These are phyloP conservation scores for Clavispora carvajalis DNA, from an alignment of 805 yeast genomes.

Conservation along the genomic window DNA sequence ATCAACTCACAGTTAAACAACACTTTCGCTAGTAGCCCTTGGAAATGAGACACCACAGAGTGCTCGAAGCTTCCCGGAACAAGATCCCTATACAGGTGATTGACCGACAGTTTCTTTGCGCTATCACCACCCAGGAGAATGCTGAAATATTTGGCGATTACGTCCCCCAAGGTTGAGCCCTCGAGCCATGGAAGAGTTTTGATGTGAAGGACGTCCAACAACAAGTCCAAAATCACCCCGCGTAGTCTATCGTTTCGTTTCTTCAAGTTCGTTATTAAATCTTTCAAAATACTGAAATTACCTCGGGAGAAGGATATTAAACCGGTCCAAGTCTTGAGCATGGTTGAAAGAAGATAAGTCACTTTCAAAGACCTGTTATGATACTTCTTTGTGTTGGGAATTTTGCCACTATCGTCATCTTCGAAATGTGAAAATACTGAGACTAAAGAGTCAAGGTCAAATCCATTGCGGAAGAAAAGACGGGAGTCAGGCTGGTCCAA, in stretches of 20 bases:
- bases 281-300: conserved; percentile 49
- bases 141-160: conserved; percentile 9
- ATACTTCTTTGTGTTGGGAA: conserved; percentile 7
- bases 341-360: conserved; percentile 52
- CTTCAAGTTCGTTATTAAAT: conserved; percentile 57
- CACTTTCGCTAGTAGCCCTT: conserved; percentile 53
- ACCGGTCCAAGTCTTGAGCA: conserved; percentile 76
- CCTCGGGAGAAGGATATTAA: conserved; percentile 57
- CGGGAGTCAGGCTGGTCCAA: conserved; percentile 55
- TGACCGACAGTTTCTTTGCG: neutral
- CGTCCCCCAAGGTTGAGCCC: conserved; percentile 9
- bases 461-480: conserved; percentile 50
- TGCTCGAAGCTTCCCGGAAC: conserved; percentile 36
- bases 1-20: conserved; percentile 54
- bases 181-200: conserved; percentile 51
- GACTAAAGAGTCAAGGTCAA: conserved; percentile 56
- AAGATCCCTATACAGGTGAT: conserved; percentile 12
- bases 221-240: conserved; percentile 62
- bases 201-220: conserved; percentile 63
- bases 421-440: conserved; percentile 69
- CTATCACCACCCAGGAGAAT: conserved; percentile 4
- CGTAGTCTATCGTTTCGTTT: conserved; percentile 53
- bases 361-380: conserved; percentile 47
- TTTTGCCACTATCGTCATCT: conserved; percentile 11
- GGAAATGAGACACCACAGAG: conserved; percentile 53